Evolutionary conservation across 1,139 yeast genomes (phyloP), one percentile per base, ranked within the genome.

Genomic region (Petasospora fabianii): DNA sequence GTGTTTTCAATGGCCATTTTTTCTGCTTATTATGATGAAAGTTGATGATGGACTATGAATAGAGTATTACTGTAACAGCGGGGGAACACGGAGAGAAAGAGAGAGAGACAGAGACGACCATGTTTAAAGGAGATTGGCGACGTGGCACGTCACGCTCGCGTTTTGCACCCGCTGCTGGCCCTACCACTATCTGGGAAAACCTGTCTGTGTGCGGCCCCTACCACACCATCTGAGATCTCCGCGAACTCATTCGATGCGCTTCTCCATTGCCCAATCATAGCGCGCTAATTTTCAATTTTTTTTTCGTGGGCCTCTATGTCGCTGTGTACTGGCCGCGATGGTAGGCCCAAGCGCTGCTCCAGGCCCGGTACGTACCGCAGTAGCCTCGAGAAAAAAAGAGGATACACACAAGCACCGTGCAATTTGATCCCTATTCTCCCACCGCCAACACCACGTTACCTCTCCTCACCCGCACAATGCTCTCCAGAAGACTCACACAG

Each of bases 1-100:
- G 66, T 56, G 55, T 63, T 61, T 34, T 60, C 63, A 38, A 64
- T 59, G 15, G 66, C 50, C 68, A 64, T 64, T 20, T 8, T 39
- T 31, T 11, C 13, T 12, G 24, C 5, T 31, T 16, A 8, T 16
- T 27, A 6, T 27, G 18, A n/a, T n/a, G n/a, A n/a, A n/a, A n/a
- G n/a, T n/a, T n/a, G n/a, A n/a, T n/a, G n/a, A n/a, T n/a, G n/a
- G n/a, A n/a, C n/a, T n/a, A n/a, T n/a, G n/a, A n/a, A n/a, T n/a
- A n/a, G n/a, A n/a, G n/a, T n/a, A n/a, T n/a, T n/a, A n/a, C n/a
- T n/a, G n/a, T n/a, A n/a, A n/a, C n/a, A n/a, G n/a, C n/a, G n/a
- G n/a, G n/a, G n/a, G n/a, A n/a, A n/a, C n/a, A n/a, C n/a, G n/a
- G n/a, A n/a, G n/a, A n/a, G n/a, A n/a, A n/a, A n/a, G n/a, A n/a